phyloP scores from a whole-genome alignment of 2,329 filamentous ascomycete genomes.

The Aspergillus japonicus region DNA sequence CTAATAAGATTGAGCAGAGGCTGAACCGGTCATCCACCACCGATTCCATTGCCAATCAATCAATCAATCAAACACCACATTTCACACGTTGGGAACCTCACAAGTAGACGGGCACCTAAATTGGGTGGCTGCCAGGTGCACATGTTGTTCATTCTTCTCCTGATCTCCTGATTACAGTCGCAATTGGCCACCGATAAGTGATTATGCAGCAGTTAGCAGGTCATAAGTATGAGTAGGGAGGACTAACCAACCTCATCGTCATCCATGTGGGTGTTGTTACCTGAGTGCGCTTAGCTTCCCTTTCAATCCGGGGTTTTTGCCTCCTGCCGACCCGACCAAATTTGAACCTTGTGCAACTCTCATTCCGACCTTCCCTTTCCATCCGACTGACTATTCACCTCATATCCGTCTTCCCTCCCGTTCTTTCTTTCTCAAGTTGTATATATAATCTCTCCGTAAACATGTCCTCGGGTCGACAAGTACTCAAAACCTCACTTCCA shows the following conservation, averaged over 20 bases:
- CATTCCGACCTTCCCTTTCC: not conserved
- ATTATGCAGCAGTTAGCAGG: no score
- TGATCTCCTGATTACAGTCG: not conserved
- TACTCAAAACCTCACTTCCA: conserved; percentile 59
- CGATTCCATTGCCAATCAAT: not conserved
- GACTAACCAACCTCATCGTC: not conserved
- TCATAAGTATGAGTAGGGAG: no score
- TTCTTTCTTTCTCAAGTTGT: not conserved
- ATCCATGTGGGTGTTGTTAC: not conserved
- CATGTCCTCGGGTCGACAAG: conserved; percentile 48
- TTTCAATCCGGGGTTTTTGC: conserved; percentile 19
- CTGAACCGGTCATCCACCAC: conserved; percentile 13
- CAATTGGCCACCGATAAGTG: no score
- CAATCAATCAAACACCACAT: not conserved
- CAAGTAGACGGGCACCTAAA: not conserved
- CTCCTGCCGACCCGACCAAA: conserved; percentile 14
- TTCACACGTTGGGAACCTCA: not conserved
- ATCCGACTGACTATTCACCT: not conserved
- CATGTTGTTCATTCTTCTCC: not conserved
- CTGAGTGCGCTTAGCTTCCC: conserved; percentile 1
- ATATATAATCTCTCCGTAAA: not conserved
- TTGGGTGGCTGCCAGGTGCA: not conserved
- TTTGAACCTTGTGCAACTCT: not conserved
- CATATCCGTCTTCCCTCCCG: not conserved
- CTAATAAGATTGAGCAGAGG: conserved; percentile 30